Evolutionary conservation across 108 stramenopile genomes (phyloP).

Genomic region (Discostella stelligeroides): DNA sequence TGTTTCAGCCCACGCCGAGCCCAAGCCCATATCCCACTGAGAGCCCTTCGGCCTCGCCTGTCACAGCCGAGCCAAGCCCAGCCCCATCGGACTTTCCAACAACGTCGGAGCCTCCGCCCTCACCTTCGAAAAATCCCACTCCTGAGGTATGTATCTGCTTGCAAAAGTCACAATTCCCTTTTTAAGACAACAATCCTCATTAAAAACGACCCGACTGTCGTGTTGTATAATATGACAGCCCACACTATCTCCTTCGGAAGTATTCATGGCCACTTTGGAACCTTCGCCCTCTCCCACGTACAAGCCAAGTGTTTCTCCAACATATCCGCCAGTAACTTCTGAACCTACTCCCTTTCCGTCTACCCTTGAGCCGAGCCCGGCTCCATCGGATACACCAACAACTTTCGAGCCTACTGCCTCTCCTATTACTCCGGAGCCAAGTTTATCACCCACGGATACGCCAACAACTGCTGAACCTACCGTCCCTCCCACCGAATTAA

Average conservation of each 20-base stretch:
- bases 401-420: constrained; percentile 9
- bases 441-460: background rate
- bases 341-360: background rate
- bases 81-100: constrained; percentile 19
- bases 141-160: background rate
- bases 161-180: background rate
- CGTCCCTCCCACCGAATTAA: background rate
- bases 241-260: background rate
- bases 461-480: constrained; percentile 10
- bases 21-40: too few relatives aligned
- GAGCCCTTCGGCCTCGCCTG: too few relatives aligned
- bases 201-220: too few relatives aligned
- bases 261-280: background rate
- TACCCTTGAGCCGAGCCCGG: constrained; percentile 11
- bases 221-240: too few relatives aligned
- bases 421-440: constrained; percentile 10
- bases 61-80: constrained; percentile 15
- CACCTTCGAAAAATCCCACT: background rate
- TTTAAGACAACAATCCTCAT: background rate
- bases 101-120: background rate
- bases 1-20: too few relatives aligned
- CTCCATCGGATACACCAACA: constrained; percentile 20
- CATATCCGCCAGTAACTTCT: background rate
- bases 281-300: too few relatives aligned
- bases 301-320: too few relatives aligned